A percentile compares a stretch with the other conserved stretches of the same genome.
These are phyloP conservation scores for Chlorella sp. DNA, from an alignment of 139 green algal genomes.

Conservation along the genomic window DNA sequence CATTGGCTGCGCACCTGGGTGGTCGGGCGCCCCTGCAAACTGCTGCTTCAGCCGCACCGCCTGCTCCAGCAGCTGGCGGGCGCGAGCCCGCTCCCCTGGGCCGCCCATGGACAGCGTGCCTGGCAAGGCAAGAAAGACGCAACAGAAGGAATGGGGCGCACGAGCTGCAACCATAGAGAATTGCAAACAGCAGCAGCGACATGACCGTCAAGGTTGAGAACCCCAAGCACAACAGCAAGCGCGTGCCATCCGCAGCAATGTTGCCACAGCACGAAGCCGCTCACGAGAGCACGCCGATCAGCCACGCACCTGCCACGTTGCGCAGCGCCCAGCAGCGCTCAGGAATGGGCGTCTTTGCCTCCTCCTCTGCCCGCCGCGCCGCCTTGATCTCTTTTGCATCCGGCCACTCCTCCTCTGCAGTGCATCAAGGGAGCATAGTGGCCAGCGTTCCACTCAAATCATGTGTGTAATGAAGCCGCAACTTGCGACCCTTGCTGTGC, in stretches of 20 bases:
- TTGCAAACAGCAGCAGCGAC: not conserved
- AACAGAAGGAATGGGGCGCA: not conserved
- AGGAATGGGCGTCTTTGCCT: slow-evolving; percentile 58
- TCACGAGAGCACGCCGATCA: not conserved
- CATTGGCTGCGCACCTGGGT: slow-evolving; percentile 36
- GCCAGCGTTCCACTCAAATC: no score
- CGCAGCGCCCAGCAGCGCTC: slow-evolving; percentile 65
- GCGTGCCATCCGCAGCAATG: not conserved
- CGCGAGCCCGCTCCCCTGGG: slow-evolving; percentile 37
- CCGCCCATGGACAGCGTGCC: slow-evolving; percentile 49
- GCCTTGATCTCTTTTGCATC: slow-evolving; percentile 45
- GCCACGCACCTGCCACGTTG: slow-evolving; percentile 52
- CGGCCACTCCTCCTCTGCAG: slow-evolving; percentile 64
- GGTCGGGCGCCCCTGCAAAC: slow-evolving; percentile 36
- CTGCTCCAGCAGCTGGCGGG: slow-evolving; percentile 51
- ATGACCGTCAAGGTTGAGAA: not conserved
- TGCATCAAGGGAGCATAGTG: no score
- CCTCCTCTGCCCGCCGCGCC: slow-evolving; percentile 43
- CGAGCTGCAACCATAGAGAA: no score
- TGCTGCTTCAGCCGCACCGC: slow-evolving; percentile 61
- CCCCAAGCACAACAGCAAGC: not conserved
- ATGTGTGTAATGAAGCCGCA: no score
- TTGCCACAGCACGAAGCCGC: not conserved
- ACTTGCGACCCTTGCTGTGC: no score
- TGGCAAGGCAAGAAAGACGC: not conserved